Conservation (phyloP, 2,329 filamentous ascomycete species). For the Hypoxylon sp. region DNA sequence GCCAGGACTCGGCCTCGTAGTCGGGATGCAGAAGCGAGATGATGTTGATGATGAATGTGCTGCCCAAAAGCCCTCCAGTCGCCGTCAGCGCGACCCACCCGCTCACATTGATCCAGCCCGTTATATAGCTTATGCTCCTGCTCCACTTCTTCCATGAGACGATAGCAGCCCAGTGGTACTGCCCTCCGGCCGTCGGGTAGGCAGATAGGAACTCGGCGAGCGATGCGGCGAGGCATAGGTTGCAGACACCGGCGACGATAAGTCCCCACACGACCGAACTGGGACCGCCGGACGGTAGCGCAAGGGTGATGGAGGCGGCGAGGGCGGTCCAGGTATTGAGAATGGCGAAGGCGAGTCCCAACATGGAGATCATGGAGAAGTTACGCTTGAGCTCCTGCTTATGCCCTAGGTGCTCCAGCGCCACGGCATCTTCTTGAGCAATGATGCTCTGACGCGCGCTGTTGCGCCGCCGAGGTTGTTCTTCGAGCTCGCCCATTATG, state of each 20-base stretch:
- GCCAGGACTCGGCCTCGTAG: slow-evolving; percentile 74
- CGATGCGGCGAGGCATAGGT: slow-evolving; percentile 77
- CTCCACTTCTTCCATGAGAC: slow-evolving; percentile 73
- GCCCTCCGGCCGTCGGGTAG: slow-evolving; percentile 71
- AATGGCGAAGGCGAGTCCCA: slow-evolving; percentile 61
- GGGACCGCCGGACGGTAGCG: slow-evolving; percentile 78
- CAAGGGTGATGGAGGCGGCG: slow-evolving; percentile 62
- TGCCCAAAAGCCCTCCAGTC: slow-evolving; percentile 76
- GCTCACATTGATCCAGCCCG: slow-evolving; percentile 81
- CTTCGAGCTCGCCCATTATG: slow-evolving; percentile 32
- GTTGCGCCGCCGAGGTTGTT: slow-evolving; percentile 23
- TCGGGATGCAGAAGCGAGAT: slow-evolving; percentile 72
- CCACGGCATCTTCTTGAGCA: slow-evolving; percentile 55
- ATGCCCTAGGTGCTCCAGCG: slow-evolving; percentile 62
- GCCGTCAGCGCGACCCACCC: slow-evolving; percentile 80
- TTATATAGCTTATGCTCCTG: slow-evolving; percentile 76
- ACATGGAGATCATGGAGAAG: slow-evolving; percentile 65
- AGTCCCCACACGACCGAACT: slow-evolving; percentile 81
- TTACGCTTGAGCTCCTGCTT: slow-evolving; percentile 66
- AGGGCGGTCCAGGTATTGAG: slow-evolving; percentile 67
- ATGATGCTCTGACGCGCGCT: slow-evolving; percentile 30
- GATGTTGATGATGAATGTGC: slow-evolving; percentile 75
- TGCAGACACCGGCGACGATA: slow-evolving; percentile 74
- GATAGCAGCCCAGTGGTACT: slow-evolving; percentile 81
- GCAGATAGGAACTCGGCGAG: slow-evolving; percentile 80